These are phyloP conservation scores for Naematelia encephala DNA, from an alignment of 768 basidiomycete species.

Conservation along the genomic window DNA sequence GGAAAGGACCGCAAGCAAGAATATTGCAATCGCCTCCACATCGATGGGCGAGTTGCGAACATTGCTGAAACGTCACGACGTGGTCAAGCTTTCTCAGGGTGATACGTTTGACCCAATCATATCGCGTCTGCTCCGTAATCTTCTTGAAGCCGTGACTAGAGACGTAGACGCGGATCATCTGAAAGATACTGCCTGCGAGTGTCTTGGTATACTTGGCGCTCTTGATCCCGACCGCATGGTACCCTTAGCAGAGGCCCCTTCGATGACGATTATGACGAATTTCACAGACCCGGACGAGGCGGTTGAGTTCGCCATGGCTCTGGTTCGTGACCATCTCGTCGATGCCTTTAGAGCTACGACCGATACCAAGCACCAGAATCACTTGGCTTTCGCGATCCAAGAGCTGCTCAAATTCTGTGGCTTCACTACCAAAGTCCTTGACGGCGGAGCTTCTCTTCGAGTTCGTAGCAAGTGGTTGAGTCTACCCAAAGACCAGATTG, in stretches of 20 bases:
- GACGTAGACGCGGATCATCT: slow-evolving; percentile 73
- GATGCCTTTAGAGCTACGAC: slow-evolving; percentile 88
- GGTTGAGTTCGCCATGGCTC: slow-evolving; percentile 72
- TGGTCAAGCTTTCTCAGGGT: slow-evolving; percentile 68
- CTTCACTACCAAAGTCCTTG: slow-evolving; percentile 72
- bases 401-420: slow-evolving; percentile 81
- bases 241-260: slow-evolving; percentile 59
- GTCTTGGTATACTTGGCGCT: slow-evolving; percentile 86
- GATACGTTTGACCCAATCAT: slow-evolving; percentile 79
- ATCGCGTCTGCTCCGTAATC: slow-evolving; percentile 62
- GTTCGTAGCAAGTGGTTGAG: slow-evolving; percentile 72
- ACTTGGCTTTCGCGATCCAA: slow-evolving; percentile 87
- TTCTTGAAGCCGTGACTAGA: slow-evolving; percentile 69
- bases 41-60: slow-evolving; percentile 71
- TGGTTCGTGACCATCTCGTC: slow-evolving; percentile 80
- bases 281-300: slow-evolving; percentile 76
- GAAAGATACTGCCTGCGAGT: slow-evolving; percentile 75
- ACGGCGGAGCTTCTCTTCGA: slow-evolving; percentile 59
- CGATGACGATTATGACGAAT: slow-evolving; percentile 72
- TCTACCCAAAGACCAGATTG: slow-evolving; percentile 76
- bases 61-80: slow-evolving; percentile 61
- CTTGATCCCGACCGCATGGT: slow-evolving; percentile 91
- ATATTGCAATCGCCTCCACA: slow-evolving; percentile 69
- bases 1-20: slow-evolving; percentile 73
- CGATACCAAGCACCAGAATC: slow-evolving; percentile 84